These are phyloP conservation scores for Claviceps sp. DNA, from an alignment of 2,329 filamentous ascomycete genomes.

Conservation along the genomic window DNA sequence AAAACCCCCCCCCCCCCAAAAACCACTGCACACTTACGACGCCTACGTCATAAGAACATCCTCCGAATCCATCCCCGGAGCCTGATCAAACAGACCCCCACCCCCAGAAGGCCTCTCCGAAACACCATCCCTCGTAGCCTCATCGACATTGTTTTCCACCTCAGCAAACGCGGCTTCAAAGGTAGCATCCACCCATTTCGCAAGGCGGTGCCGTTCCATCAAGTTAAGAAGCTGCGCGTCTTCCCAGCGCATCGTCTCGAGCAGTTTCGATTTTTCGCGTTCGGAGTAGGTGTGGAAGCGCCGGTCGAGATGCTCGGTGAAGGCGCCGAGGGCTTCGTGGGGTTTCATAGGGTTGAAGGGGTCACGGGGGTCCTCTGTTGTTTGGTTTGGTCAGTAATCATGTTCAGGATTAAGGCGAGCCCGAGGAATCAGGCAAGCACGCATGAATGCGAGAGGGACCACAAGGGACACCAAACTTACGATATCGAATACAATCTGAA, in stretches of 20 bases:
- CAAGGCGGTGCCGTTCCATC: conserved; percentile 55
- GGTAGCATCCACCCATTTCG: conserved; percentile 45
- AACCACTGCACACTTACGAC: too few species aligned
- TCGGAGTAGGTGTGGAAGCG: conserved; percentile 47
- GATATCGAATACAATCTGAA: conserved; percentile 46
- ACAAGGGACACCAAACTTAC: conserved; percentile 33
- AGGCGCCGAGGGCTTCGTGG: conserved; percentile 43
- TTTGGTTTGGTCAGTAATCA: conserved; percentile 14
- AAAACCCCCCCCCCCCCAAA: too few species aligned
- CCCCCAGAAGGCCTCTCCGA: neutral
- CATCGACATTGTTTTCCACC: conserved; percentile 20
- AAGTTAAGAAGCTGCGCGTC: conserved; percentile 47
- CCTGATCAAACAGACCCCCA: neutral
- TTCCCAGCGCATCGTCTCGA: conserved; percentile 60
- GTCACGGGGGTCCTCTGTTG: conserved; percentile 26
- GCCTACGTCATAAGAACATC: neutral
- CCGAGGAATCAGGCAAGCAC: too few species aligned
- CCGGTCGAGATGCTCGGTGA: conserved; percentile 46
- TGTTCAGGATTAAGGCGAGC: neutral
- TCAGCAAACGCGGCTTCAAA: conserved; percentile 24
- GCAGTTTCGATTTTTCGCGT: conserved; percentile 51
- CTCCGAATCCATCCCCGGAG: neutral
- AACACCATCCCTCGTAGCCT: conserved; percentile 12
- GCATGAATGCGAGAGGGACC: neutral
- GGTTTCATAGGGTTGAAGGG: conserved; percentile 35